Percentiles rank a stretch among this genome's conserved stretches.
phyloP scores from a whole-genome alignment of 2,329 filamentous ascomycete genomes.

The Grosmannia penicillata region DNA sequence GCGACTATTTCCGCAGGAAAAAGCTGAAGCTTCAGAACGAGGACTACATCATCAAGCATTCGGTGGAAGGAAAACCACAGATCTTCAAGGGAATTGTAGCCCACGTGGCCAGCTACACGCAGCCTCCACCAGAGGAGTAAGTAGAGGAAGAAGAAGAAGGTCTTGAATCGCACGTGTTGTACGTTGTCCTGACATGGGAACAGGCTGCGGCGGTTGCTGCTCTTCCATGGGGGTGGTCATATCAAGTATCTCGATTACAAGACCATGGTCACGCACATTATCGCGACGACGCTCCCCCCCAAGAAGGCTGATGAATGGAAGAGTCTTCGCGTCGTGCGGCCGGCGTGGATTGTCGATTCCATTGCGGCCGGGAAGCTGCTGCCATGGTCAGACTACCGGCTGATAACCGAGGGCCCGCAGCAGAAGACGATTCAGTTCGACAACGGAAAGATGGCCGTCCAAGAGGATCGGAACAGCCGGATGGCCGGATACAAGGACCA shows the following conservation, averaged over 20 bases:
- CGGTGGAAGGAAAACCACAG: slow-evolving; percentile 53
- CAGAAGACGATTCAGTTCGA: slow-evolving; percentile 61
- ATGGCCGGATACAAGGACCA: slow-evolving; percentile 64
- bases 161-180: no score
- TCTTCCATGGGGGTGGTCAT: slow-evolving; percentile 86
- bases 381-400: slow-evolving; percentile 73
- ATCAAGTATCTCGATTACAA: slow-evolving; percentile 92
- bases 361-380: slow-evolving; percentile 66
- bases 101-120: slow-evolving; percentile 91
- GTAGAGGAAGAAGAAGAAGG: no score
- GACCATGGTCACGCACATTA: slow-evolving; percentile 89
- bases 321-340: slow-evolving; percentile 83
- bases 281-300: slow-evolving; percentile 76
- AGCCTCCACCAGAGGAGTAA: slow-evolving; percentile 71
- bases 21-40: slow-evolving; percentile 95
- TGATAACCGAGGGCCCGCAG: slow-evolving; percentile 68
- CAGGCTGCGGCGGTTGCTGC: slow-evolving; percentile 67
- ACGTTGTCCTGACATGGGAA: background rate
- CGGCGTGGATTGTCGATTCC: slow-evolving; percentile 87
- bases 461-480: slow-evolving; percentile 50
- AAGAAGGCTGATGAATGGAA: slow-evolving; percentile 87
- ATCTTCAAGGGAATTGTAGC: slow-evolving; percentile 87
- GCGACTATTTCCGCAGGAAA: slow-evolving; percentile 87
- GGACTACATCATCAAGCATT: slow-evolving; percentile 64
- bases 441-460: slow-evolving; percentile 52